Evolutionary conservation across 176 grass and related monocot species (phyloP), one percentile per base, ranked within the genome.

Genomic region (Areca catechu): DNA sequence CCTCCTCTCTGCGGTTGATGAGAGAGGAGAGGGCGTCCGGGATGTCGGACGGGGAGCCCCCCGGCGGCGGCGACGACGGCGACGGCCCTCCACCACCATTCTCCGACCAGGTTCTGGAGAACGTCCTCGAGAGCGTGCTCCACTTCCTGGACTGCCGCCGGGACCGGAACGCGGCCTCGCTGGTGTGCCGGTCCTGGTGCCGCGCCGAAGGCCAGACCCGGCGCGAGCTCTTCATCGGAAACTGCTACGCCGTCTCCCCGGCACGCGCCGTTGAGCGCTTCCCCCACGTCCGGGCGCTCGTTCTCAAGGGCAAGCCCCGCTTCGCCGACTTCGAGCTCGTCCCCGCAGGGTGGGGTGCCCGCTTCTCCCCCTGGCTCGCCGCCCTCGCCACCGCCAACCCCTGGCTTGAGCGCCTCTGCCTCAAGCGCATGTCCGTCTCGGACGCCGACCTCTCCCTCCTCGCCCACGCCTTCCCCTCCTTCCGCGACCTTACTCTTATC

Each of bases 271-370:
- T 83, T 18, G 70, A 59, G 1, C 88, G 94, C 57, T 98, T 98
- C 81, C 84, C 77, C 58, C 55, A 16, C 54, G 74, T 82, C 55
- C 61, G 61, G 19, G 66, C 29, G 49, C 74, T 98, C 16, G 79
- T 88, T 19, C 94, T 98, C 62, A 98, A 98, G 70, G 81, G 76
- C 48, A 74, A 83, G 20, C 94, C 94, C 30, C 83, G 94, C 47
- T 98, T 98, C 64, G 79, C 84, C 20, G 94, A 98, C 77, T 98
- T 98, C 67, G 74, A 82, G 69, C 82, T 98, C 52, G 76, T 98
- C 4, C 94, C 94, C 17, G 22, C 30, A 0, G 84, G 88, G 1
- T 92, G 94, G 94, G 94, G 79, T 19, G 94, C 70, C 16, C 72
- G 65, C 28, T 92, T 98, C 73, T 72, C 73, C 7, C 78, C 78